A percentile compares a stretch with the other conserved stretches of the same genome.
phyloP scores from a whole-genome alignment of 208 protist species.

The Leishmania guyanensis region DNA sequence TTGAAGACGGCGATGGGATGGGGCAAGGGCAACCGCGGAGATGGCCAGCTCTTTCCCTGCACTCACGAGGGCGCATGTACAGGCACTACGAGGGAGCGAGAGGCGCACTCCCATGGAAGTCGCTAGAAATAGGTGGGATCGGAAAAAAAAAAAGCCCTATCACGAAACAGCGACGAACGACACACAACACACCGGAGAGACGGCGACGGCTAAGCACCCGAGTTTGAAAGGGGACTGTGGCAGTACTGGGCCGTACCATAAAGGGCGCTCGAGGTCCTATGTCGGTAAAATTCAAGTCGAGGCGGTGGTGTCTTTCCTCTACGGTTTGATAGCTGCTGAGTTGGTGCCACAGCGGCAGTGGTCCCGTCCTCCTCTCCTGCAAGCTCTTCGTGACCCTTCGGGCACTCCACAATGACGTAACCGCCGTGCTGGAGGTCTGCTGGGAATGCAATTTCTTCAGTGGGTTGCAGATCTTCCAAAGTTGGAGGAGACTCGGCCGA shows the following conservation, averaged over 20 bases:
- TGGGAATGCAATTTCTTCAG: conserved; percentile 1
- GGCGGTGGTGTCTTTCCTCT: not conserved
- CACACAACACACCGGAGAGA: not conserved
- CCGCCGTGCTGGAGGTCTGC: conserved; percentile 19
- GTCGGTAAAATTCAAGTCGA: not conserved
- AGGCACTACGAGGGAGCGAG: not conserved
- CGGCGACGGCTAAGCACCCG: not conserved
- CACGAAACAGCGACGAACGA: not conserved
- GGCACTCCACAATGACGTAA: conserved; percentile 17
- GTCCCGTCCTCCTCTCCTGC: not conserved
- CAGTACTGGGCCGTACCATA: not conserved
- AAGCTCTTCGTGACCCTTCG: not conserved
- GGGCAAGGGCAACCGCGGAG: no score
- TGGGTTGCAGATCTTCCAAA: not conserved
- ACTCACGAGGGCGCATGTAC: not conserved
- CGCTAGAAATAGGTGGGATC: not conserved
- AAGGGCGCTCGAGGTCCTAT: not conserved
- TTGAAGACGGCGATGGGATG: not conserved
- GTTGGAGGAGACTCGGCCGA: not conserved
- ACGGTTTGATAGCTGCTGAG: not conserved
- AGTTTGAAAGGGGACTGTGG: not conserved
- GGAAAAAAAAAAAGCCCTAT: no score
- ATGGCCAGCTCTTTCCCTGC: not conserved
- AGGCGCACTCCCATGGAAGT: not conserved
- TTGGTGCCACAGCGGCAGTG: not conserved